Conservation (phyloP, 2,329 filamentous ascomycete species). For the Simplicillium sp. region DNA sequence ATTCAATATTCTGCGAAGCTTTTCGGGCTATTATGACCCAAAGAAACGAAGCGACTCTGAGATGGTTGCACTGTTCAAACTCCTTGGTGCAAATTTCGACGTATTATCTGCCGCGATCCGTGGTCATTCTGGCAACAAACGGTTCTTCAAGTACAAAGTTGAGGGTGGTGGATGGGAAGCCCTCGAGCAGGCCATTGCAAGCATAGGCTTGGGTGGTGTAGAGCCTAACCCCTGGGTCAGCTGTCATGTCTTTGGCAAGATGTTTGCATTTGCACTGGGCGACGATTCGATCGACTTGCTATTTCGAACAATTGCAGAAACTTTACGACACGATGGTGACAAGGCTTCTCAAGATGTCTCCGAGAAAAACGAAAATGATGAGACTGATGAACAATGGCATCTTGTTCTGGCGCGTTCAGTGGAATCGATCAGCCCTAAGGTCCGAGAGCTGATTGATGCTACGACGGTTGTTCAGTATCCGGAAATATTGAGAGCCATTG, state of each 20-base stretch:
- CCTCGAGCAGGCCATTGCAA: slow-evolving; percentile 62
- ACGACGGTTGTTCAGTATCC: slow-evolving; percentile 47
- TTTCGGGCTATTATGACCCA: slow-evolving; percentile 70
- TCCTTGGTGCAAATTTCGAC: slow-evolving; percentile 62
- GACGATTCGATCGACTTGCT: slow-evolving; percentile 65
- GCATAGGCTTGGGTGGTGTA: slow-evolving; percentile 53
- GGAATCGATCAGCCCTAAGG: slow-evolving; percentile 25
- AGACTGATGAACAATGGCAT: slow-evolving; percentile 27
- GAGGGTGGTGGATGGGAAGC: slow-evolving; percentile 71
- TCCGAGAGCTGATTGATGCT: slow-evolving; percentile 39
- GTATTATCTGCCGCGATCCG: slow-evolving; percentile 68
- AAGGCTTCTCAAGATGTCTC: slow-evolving; percentile 14
- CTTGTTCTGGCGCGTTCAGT: slow-evolving; percentile 25
- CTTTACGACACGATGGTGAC: slow-evolving; percentile 20
- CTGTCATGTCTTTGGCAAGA: slow-evolving; percentile 69
- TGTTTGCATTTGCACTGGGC: slow-evolving; percentile 72
- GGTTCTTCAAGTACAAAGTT: slow-evolving; percentile 73
- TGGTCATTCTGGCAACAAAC: slow-evolving; percentile 74
- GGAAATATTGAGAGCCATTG: slow-evolving; percentile 52
- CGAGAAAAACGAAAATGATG: slow-evolving; percentile 13
- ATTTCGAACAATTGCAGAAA: slow-evolving; percentile 44
- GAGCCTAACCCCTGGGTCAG: slow-evolving; percentile 60
- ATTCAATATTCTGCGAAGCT: slow-evolving; percentile 57
- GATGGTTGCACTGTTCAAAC: slow-evolving; percentile 54
- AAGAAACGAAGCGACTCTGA: slow-evolving; percentile 50